Base-by-base conservation (phyloP, 495 filamentous ascomycete species). In the Aspergillus mulundensis region DNA sequence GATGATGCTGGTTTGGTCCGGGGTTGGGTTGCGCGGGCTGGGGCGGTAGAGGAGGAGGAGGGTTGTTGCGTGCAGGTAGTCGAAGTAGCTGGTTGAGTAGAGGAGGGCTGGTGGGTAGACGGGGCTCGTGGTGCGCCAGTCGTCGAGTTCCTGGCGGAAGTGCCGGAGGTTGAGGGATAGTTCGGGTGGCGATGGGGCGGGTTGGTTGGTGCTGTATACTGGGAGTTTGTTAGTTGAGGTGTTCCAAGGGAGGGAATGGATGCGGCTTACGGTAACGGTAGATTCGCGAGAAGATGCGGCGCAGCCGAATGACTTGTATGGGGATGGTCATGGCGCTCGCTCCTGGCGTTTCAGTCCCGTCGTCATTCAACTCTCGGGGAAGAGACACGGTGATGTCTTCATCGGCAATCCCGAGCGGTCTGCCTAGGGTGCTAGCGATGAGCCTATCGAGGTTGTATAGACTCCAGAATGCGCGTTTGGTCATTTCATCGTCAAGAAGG, bases 381-480 rank as follows among this genome's bases (percentile, higher is more conserved):
- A 80, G 60, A 8, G 65, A 57, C 4, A 77, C 72, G 16, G 61
- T 73, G 53, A 81, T 79, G 40, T 79, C 77, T 14, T 80, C 78
- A 50, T 81, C 78, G 0, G 77, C 66, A 32, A 81, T 71, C 0
- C 74, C 77, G 23, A 81, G 59, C 1, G 78, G 78, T 43, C 78
- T 71, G 14, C 75, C 76, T 0, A 81, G 58, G 1, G 78, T 80
- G 23, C 77, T 72, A 0, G 77, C 75, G 20, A 81, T 73, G 36
- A 80, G 68, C 7, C 78, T 75, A 49, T 81, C 78, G 11, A 81
- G 61, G 7, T 76, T 78, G 52, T 81, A 81, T 1, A 79, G 66
- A 59, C 76, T 80, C 78, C 78, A 81, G 47, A 80, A 81, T 0
- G 75, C 69, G 7, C 78, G 71, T 41, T 79, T 78, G 7, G 75